Evolutionary conservation across 169 alveolate genomes (phyloP), one percentile per base, ranked within the genome.

Genomic region (Plasmodium yoelii): DNA sequence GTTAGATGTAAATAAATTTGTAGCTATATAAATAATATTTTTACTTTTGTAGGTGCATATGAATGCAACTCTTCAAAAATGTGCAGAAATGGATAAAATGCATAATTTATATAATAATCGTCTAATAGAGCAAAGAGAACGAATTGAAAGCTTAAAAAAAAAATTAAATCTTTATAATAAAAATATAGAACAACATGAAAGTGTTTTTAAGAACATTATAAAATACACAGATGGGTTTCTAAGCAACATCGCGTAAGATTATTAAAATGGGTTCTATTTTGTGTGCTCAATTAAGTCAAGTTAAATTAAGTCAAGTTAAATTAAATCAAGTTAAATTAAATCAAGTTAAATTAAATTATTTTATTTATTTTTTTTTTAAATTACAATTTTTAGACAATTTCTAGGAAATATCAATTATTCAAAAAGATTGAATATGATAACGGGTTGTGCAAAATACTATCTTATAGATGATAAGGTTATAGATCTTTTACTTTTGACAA

Each of bases 101-200:
- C 39, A 71, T 67, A 68, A 46, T 59, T 65, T 80, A 19, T 80
- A 67, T 49, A 80, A 26, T 61, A 51, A 18, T 10, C 77, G 67
- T n/a, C 39, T 80, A 67, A 65, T 80, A 19, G 69, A 80, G 44
- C 90, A 80, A 67, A 80, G 90, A 59, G 90, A 80, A 5, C n/a
- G 90, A 55, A 80, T 80, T 28, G 75, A 80, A 19, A 69, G 56
- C 18, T 55, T 80, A 12, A 80, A 67, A 65, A 80, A 26, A 55
- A 80, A 80, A 65, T 60, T 80, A 55, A 28, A 80, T 59, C 19
- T 71, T n/a, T 80, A 80, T 42, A 80, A 80, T 18, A 69, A 55
- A 69, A 80, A 67, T 26, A 80, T 80, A 55, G 82, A 80, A 80
- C 44, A 64, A 18, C 90, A 80, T 18, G 82, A 80, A 55, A 56